Conservation (phyloP, 192 early-diverging fungal genomes). For the Coemansia sp. region DNA sequence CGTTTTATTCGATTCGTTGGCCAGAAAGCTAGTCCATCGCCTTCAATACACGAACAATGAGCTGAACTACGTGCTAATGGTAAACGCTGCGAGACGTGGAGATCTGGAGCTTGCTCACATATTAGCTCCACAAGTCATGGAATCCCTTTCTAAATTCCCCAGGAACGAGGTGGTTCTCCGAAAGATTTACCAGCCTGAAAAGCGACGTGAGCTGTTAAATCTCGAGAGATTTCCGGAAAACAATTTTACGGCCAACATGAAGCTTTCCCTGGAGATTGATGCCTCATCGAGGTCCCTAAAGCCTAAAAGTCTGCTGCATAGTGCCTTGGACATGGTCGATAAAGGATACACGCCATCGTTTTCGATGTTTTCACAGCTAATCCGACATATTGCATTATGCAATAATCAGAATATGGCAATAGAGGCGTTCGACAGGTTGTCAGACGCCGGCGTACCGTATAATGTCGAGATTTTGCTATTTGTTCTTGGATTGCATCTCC, state of each 20-base stretch:
- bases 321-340: constrained; percentile 11
- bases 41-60: constrained; percentile 5
- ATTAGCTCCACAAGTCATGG: constrained; percentile 22
- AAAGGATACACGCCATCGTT: constrained; percentile 34
- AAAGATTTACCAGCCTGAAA: neutral
- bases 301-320: constrained; percentile 8
- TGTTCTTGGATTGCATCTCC: constrained; percentile 14
- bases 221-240: constrained; percentile 22
- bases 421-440: constrained; percentile 15
- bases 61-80: constrained; percentile 20
- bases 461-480: constrained; percentile 16
- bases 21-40: constrained; percentile 17
- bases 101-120: neutral
- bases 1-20: constrained; percentile 41
- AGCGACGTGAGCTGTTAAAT: constrained; percentile 9
- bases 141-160: constrained; percentile 15
- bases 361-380: neutral
- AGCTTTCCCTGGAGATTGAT: constrained; percentile 19
- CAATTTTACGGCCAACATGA: constrained; percentile 34
- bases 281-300: neutral
- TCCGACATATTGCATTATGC: constrained; percentile 19
- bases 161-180: neutral
- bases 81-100: constrained; percentile 24
- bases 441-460: constrained; percentile 18
- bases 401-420: constrained; percentile 21